phyloP scores from a whole-genome alignment of 2,329 filamentous ascomycete species.

The Epichloe hybrida region DNA sequence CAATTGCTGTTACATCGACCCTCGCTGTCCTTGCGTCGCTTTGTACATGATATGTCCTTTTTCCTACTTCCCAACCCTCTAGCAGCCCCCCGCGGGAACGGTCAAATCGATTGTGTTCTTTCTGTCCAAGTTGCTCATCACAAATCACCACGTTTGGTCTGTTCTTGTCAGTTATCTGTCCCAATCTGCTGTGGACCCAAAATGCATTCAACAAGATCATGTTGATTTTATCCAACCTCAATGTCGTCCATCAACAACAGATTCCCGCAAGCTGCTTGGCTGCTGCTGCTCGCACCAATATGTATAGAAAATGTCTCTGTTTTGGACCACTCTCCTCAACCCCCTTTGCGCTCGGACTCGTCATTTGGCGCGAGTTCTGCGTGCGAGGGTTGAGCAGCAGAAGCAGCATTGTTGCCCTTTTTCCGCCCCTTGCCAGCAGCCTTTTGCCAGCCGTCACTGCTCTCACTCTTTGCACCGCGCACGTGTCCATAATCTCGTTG shows the following conservation, averaged over 20 bases:
- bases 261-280: not conserved
- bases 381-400: slow-evolving; percentile 22
- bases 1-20: not conserved
- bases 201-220: slow-evolving; percentile 3
- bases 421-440: slow-evolving; percentile 37
- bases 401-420: slow-evolving; percentile 32
- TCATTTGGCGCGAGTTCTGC: slow-evolving; percentile 44
- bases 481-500: slow-evolving; percentile 38
- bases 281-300: not conserved
- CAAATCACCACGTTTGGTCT: not conserved
- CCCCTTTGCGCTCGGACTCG: slow-evolving; percentile 51
- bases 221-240: slow-evolving; percentile 6
- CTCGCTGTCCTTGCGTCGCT: not conserved
- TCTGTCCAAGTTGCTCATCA: not conserved
- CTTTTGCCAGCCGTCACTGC: slow-evolving; percentile 45
- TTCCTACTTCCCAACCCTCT: not conserved
- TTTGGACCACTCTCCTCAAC: slow-evolving; percentile 12
- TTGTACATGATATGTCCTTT: not conserved
- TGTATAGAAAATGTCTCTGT: not conserved
- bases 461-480: slow-evolving; percentile 41
- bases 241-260: slow-evolving; percentile 1
- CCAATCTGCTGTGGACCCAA: not conserved
- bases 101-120: not conserved
- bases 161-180: slow-evolving; percentile 2
- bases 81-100: not conserved